Evolutionary conservation across 768 basidiomycete species (phyloP).

Genomic region (Suillus paluster): DNA sequence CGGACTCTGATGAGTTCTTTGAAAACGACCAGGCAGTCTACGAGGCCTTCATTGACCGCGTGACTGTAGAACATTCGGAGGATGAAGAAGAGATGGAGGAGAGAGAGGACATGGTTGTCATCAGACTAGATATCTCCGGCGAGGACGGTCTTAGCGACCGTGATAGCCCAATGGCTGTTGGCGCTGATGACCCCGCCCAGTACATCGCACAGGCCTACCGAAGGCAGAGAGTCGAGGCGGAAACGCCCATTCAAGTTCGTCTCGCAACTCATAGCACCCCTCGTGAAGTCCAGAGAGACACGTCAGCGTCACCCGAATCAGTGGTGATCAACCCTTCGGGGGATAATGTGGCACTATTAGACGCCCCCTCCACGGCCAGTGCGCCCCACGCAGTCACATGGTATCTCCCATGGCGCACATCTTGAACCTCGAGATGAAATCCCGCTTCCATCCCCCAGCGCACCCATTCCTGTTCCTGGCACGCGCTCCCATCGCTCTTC

Average conservation of each 20-base stretch:
- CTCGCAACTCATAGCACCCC: conserved; percentile 23
- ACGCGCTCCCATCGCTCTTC: conserved; percentile 23
- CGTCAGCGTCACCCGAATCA: background rate
- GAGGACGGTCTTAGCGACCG: conserved; percentile 50
- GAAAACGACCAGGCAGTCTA: conserved; percentile 57
- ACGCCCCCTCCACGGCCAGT: background rate
- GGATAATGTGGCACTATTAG: background rate
- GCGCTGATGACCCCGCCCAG: conserved; percentile 45
- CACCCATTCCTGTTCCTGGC: conserved; percentile 35
- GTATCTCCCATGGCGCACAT: conserved; percentile 8
- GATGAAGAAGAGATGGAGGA: conserved; percentile 32
- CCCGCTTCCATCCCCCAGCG: conserved; percentile 26
- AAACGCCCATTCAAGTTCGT: conserved; percentile 22
- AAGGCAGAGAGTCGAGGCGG: conserved; percentile 26
- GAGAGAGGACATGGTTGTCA: conserved; percentile 36
- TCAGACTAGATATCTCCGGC: conserved; percentile 38
- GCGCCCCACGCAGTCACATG: no score
- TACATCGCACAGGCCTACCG: conserved; percentile 44
- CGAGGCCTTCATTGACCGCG: conserved; percentile 66
- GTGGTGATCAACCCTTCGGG: background rate
- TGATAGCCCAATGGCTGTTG: conserved; percentile 53
- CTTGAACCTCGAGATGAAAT: conserved; percentile 13
- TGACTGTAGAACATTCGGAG: conserved; percentile 13
- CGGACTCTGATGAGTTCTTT: conserved; percentile 82
- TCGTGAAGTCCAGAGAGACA: conserved; percentile 15